Evolutionary conservation across 2,329 filamentous ascomycete genomes (phyloP).

Genomic region (Biscogniauxia sp.): DNA sequence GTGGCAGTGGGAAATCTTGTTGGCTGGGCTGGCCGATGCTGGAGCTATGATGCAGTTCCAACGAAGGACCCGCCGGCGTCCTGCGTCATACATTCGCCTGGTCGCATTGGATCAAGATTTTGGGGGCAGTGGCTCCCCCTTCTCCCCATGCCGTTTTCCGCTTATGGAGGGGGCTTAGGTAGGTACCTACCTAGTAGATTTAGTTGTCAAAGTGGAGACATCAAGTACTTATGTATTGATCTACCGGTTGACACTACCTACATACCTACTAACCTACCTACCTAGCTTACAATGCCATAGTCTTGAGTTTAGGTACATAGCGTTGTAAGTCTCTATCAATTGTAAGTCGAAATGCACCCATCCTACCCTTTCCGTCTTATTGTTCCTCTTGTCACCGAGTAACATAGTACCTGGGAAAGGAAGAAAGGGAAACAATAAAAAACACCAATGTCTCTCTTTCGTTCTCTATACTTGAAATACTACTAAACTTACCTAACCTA

Average conservation of each 20-base stretch:
- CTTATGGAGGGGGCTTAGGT: neutral
- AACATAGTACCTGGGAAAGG: too few species aligned
- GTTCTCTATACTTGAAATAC: too few species aligned
- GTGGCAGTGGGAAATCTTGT: constrained; percentile 17
- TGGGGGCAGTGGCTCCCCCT: too few species aligned
- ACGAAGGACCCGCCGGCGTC: constrained; percentile 5
- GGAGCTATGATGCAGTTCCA: constrained; percentile 22
- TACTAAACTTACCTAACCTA: too few species aligned
- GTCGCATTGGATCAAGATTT: neutral
- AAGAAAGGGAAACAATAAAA: too few species aligned
- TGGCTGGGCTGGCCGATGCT: constrained; percentile 6
- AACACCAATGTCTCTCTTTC: too few species aligned
- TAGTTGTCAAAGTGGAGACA: too few species aligned
- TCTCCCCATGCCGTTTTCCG: neutral
- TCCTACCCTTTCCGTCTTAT: neutral
- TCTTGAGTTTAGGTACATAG: neutral
- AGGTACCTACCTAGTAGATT: too few species aligned
- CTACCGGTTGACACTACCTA: too few species aligned
- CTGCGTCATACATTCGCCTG: neutral
- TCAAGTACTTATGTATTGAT: too few species aligned
- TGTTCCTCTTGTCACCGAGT: neutral
- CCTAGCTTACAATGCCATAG: neutral
- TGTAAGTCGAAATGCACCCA: neutral
- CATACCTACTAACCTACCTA: too few species aligned
- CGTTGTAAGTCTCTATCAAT: too few species aligned